phyloP scores from a whole-genome alignment of 345 rosid species.

The Isatis tinctoria region DNA sequence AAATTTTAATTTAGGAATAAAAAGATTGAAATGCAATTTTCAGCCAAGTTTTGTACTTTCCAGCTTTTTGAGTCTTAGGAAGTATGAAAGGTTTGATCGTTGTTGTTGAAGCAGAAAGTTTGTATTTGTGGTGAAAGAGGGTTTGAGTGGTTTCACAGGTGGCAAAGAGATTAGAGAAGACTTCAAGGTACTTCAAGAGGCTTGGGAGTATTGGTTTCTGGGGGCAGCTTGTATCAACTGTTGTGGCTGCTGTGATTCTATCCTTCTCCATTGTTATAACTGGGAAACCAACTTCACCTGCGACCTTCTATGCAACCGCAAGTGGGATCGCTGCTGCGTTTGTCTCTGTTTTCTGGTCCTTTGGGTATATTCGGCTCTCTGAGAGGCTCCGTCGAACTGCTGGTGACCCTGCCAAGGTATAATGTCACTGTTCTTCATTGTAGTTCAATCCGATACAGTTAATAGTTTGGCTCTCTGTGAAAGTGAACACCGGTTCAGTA shows the following conservation, averaged over 20 bases:
- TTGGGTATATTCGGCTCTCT: conserved; percentile 83
- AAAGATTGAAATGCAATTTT: not conserved
- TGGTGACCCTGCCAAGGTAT: conserved; percentile 86
- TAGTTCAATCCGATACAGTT: not conserved
- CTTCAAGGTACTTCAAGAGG: conserved; percentile 88
- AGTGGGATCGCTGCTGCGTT: conserved; percentile 90
- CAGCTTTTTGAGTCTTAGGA: too few relatives aligned
- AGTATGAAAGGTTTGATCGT: too few relatives aligned
- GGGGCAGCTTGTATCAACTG: conserved; percentile 89
- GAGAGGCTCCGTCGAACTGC: conserved; percentile 79
- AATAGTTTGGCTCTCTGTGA: not conserved
- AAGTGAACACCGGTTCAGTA: not conserved
- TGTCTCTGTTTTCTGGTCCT: conserved; percentile 92
- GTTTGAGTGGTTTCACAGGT: conserved; percentile 47
- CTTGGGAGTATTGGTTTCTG: conserved; percentile 89
- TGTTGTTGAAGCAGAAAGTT: not conserved
- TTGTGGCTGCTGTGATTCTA: conserved; percentile 82
- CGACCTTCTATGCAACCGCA: conserved; percentile 81
- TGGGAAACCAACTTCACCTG: conserved; percentile 79
- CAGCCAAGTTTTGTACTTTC: not conserved
- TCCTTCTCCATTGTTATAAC: conserved; percentile 78
- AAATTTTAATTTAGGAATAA: not conserved
- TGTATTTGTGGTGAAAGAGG: not conserved
- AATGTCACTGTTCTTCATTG: not conserved
- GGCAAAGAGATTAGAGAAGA: conserved; percentile 83